Percentiles rank a stretch among this genome's conserved stretches.
Evolutionary conservation across 768 basidiomycete genomes (phyloP).

Genomic region (Tylopilus felleus): DNA sequence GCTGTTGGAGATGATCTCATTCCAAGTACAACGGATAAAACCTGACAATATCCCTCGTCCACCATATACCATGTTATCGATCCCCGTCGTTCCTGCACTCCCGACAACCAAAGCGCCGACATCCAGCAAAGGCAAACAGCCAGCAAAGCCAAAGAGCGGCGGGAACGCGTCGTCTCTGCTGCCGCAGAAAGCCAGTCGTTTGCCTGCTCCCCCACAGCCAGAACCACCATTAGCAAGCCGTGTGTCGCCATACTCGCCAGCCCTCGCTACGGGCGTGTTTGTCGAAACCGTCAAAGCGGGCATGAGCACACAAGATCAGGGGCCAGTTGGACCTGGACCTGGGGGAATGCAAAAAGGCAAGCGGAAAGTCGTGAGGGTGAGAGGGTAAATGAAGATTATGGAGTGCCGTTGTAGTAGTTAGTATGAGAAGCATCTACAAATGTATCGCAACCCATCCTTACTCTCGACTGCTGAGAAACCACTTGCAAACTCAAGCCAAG

Average conservation of each 20-base stretch:
- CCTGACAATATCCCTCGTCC: slow-evolving; percentile 66
- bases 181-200: slow-evolving; percentile 34
- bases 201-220: slow-evolving; percentile 76
- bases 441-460: slow-evolving; percentile 17
- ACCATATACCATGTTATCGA: slow-evolving; percentile 47
- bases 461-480: no score
- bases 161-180: slow-evolving; percentile 27
- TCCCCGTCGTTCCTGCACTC: slow-evolving; percentile 27
- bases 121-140: slow-evolving; percentile 49
- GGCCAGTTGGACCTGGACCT: slow-evolving; percentile 33
- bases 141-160: slow-evolving; percentile 44
- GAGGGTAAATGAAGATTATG: slow-evolving; percentile 38
- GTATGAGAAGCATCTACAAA: slow-evolving; percentile 15
- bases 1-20: slow-evolving; percentile 68
- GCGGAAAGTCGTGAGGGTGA: slow-evolving; percentile 74
- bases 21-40: slow-evolving; percentile 69
- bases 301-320: slow-evolving; percentile 63
- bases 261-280: slow-evolving; percentile 71
- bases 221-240: slow-evolving; percentile 69
- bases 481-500: neutral
- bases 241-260: slow-evolving; percentile 77
- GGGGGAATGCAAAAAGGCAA: slow-evolving; percentile 61
- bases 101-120: slow-evolving; percentile 32
- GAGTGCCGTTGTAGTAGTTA: neutral
- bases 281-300: slow-evolving; percentile 85